Evolutionary conservation across 2,329 filamentous ascomycete genomes (phyloP), one percentile per base, ranked within the genome.

Genomic region (Monosporascus sp.): DNA sequence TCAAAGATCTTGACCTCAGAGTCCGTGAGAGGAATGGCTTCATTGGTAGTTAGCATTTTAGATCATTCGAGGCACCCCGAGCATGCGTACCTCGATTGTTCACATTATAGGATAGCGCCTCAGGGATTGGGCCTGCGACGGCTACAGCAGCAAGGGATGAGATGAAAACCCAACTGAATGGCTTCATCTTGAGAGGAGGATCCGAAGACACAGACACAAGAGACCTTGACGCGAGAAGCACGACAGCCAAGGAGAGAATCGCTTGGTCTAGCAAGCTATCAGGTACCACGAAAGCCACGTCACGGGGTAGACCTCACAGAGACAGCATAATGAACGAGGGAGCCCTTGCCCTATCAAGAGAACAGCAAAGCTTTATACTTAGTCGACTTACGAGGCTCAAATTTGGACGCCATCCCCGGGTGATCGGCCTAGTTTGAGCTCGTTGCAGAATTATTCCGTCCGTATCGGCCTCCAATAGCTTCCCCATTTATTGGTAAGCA

Each of bases 1-100:
- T 72, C 62, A 56, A 82, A 69, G 53, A 69, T 70, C 54, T 59
- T 57, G 15, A 77, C 62, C 35, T 76, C 64, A 9, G 62, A 54
- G 3, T 57, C 37, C 7, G 69, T 68, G 48, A 73, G 62, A 4
- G 55, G 43, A 20, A 58, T 57, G 55, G 54, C 50, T 36, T 41
- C 44, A 46, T 20, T 17, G 45, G 58, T 57, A 58, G 48, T 50
- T 43, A 50, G 38, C 18, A 39, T 41, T n/a, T 27, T 17, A n/a
- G 22, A 46, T 8, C 11, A 7, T 46, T 46, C 22, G 43, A 11
- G 4, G 20, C 9, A 46, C 22, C 11, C 17, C 15, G 2, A 25
- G 22, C 24, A 27, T 17, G 53, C 65, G 59, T 62, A 74, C 73
- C 65, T 66, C 71, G 67, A 39, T 59, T 55, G 44, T 70, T 65